Evolutionary conservation across 2,329 filamentous ascomycete species (phyloP), one percentile per base, ranked within the genome.

Genomic region (Coniochaeta prunicola): DNA sequence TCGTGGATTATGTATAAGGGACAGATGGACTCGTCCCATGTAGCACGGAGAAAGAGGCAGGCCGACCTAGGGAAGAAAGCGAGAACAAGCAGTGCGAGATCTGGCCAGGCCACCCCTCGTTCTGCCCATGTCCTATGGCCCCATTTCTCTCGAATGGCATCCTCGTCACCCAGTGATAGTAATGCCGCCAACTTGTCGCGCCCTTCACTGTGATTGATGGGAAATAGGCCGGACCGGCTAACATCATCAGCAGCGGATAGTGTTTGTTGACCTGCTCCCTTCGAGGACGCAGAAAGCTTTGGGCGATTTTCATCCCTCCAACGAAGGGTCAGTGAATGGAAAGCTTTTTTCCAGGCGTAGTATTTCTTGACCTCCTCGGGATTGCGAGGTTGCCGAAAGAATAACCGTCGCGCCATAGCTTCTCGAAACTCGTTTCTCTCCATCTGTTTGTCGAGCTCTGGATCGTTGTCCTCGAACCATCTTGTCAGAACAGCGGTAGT

Each of bases 1-100:
- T 70, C 66, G 15, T 60, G 55, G 34, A 68, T 54, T 4, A 61
- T 59, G 28, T 65, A 67, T n/a, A 31, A 53, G 0, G 61, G 64
- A 12, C 59, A 55, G 12, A 57, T 13, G 9, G 36, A 2, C 9
- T 50, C 42, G 19, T 65, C 63, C 30, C 61, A 56, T 2, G 65
- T 65, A 15, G 64, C 66, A 40, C 62, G 57, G 3, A 68, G 53
- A 17, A 69, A 50, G n/a, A 60, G 38, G 10, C 57, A 58, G 9
- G 61, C 59, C 36, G 59, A 63, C 12, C 61, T 59, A 2, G 66
- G 66, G 8, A 55, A 58, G 21, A 50, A 58, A 4, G 58, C 36
- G 48, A 70, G 57, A n/a, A 61, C 59, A 5, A 53, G 34, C 13
- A 42, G 15, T 56, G 64, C 63, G 21, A 64, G 13, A 3, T 38